Evolutionary conservation across 495 filamentous ascomycete species (phyloP).

Genomic region (Trypethelium eluteriae): DNA sequence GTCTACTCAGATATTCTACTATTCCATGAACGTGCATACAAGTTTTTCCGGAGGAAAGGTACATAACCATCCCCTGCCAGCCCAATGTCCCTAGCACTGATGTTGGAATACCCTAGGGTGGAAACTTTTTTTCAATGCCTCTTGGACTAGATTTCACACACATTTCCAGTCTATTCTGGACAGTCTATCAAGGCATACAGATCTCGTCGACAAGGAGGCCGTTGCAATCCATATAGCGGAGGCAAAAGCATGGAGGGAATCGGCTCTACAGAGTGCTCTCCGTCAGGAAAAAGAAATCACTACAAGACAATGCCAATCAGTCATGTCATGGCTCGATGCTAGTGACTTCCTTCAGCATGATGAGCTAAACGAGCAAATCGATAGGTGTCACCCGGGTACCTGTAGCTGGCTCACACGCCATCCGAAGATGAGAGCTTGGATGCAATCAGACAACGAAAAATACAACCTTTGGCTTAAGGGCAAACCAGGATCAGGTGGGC

Average conservation of each 20-base stretch:
- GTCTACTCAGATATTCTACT: neutral
- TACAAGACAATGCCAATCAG: slow-evolving; percentile 11
- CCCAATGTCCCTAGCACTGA: neutral
- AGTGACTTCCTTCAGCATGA: slow-evolving; percentile 9
- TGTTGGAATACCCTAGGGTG: neutral
- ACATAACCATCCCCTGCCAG: neutral
- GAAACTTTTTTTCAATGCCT: neutral
- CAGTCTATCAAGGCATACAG: neutral
- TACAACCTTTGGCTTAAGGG: slow-evolving; percentile 22
- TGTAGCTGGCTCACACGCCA: slow-evolving; percentile 21
- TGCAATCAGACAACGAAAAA: slow-evolving; percentile 9
- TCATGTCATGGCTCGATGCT: slow-evolving; percentile 19
- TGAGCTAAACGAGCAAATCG: slow-evolving; percentile 15
- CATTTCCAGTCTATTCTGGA: neutral
- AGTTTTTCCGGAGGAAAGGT: neutral
- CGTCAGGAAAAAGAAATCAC: slow-evolving; percentile 13
- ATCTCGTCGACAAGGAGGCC: neutral
- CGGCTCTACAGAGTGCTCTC: neutral
- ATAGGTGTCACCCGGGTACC: slow-evolving; percentile 16
- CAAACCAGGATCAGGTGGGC: slow-evolving; percentile 23
- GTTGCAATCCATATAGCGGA: slow-evolving; percentile 1
- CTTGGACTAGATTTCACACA: neutral
- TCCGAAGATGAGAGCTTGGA: slow-evolving; percentile 17
- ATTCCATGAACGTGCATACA: neutral
- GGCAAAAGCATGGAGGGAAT: slow-evolving; percentile 22